Evolutionary conservation across 208 protist genomes (phyloP), one percentile per base, ranked within the genome.

Genomic region (Novymonas esmeraldas): DNA sequence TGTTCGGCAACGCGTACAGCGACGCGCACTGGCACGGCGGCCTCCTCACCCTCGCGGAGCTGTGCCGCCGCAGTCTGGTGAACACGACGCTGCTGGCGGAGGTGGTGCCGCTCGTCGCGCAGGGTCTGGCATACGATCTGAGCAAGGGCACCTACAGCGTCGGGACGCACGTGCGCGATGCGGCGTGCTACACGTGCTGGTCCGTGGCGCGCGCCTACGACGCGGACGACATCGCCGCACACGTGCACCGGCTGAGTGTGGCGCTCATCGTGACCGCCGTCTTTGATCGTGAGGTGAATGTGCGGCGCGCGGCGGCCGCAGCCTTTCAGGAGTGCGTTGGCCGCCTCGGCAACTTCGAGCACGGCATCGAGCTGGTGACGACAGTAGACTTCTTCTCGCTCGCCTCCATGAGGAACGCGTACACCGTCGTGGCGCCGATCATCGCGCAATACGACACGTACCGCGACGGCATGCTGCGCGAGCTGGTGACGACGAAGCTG

Each of bases 181-280:
- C 98, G 24, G 98, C 98, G 50, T 99, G 98, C 73, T 99, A 99
- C 82, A 89, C 98, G 2, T 97, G 89, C 77, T 99, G 99, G 98
- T 98, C 98, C 29, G 95, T 99, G 29, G 98, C 98, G 7, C 89
- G 98, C 51, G 97, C 98, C 7, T 99, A 99, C 81, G 90, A 95
- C 50, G 85, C 95, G 10, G 51, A 52, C 0, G 85, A 98, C 55
- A 82, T 99, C 34, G 64, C 78, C 42, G 57, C 65, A 41, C 85
- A 98, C 74, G 91, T 98, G 29, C 68, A 83, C 33, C 46, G 72
- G 38, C 78, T 98, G 18, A 89, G 87, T 55, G 73, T 71, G 2
- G 68, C 72, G 16, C 82, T 98, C 42, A 76, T 98, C 38, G 80
- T 95, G 6, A 85, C 89, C 2, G 81, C 94, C 0, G 64, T 96